Base-by-base conservation (phyloP, 495 filamentous ascomycete species). In the Aspergillus nidulans region DNA sequence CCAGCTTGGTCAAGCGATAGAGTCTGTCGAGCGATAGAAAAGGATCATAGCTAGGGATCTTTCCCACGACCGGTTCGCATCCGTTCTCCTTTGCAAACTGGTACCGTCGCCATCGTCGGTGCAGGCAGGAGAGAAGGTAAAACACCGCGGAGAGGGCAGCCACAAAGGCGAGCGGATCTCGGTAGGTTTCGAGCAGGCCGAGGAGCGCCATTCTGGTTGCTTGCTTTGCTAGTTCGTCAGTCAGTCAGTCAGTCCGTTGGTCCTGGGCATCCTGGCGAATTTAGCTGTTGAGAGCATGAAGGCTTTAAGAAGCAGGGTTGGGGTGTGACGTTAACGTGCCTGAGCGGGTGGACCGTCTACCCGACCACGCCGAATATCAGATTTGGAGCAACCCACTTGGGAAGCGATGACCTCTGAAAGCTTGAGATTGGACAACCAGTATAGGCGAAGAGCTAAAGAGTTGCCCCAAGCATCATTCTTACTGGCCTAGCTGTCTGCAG, bases 11-110 rank as follows among this genome's bases (percentile, higher is more conserved):
- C 13, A 49, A 53, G 10, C 52, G 23, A 15, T 41, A 49, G n/a
- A 64, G 36, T 3, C 39, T 34, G 42, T 64, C 62, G n/a, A 61
- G 43, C 12, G 52, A 58, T 3, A 56, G 43, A 24, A 60, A 41
- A 9, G 53, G 58, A 32, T 60, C 53, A 9, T 47, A 41, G 3
- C 23, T 30, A 16, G 9, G 40, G 4, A 56, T 18, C 18, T 39
- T 16, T 4, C 10, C 32, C 4, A 6, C 34, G 36, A 26, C 21
- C 4, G 53, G 58, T n/a, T 56, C 52, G 23, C 62, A 64, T 7
- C 60, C 28, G 19, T 64, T 54, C 1, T 39, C 45, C n/a, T 49
- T 55, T 20, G 62, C 58, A 15, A 61, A 48, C 32, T 50, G 56
- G 25, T 53, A 52, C n/a, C 49, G 55, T 7, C 42, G 26, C 56